Evolutionary conservation across 2,329 filamentous ascomycete species (phyloP).

Genomic region (Lasiodiplodia theobromae): DNA sequence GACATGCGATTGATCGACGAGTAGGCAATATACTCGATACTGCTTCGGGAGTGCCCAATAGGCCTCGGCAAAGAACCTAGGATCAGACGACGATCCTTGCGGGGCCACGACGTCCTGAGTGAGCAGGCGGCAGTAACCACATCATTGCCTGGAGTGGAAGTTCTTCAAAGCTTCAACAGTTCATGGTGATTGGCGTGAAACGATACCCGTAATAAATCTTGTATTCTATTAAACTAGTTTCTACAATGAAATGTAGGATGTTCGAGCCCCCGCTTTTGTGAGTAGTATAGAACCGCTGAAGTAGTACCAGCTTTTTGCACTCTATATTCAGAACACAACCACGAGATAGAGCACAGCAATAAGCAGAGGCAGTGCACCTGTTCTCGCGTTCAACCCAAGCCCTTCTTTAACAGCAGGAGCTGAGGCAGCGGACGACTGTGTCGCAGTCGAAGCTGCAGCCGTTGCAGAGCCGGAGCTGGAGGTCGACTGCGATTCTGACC

Average conservation of each 20-base stretch:
- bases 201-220: slow-evolving; percentile 4
- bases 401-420: neutral
- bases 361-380: slow-evolving; percentile 8
- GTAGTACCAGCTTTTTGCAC: neutral
- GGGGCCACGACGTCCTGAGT: neutral
- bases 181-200: neutral
- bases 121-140: neutral
- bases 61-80: neutral
- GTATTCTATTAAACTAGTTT: slow-evolving; percentile 21
- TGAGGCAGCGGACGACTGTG: slow-evolving; percentile 9
- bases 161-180: neutral
- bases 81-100: neutral
- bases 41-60: neutral
- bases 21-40: neutral
- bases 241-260: neutral
- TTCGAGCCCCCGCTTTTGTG: neutral
- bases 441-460: slow-evolving; percentile 9
- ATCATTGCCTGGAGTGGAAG: neutral
- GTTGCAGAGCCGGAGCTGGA: slow-evolving; percentile 14
- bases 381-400: neutral
- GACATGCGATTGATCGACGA: neutral
- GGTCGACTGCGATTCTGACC: slow-evolving; percentile 1
- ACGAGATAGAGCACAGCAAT: slow-evolving; percentile 10
- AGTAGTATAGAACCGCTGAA: neutral
- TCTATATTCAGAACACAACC: neutral